Percentiles rank a stretch among this genome's conserved stretches.
These are phyloP conservation scores for Solidago caesia DNA, from an alignment of 129 eudicot species.

Conservation along the genomic window DNA sequence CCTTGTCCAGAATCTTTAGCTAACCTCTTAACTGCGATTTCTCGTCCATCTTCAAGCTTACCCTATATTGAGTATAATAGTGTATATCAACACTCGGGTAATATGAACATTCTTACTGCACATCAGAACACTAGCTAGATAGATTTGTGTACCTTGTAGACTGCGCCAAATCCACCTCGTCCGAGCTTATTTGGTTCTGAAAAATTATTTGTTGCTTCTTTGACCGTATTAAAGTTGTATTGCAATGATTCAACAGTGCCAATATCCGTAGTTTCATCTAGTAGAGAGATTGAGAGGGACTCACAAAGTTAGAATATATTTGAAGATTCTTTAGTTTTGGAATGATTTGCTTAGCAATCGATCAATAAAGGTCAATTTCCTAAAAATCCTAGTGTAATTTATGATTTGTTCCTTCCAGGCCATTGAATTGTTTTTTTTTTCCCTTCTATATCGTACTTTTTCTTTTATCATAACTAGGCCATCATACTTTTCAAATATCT, in stretches of 20 bases:
- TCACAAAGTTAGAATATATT: not conserved
- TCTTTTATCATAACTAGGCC: too few species aligned
- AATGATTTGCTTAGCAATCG: not conserved
- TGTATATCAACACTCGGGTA: not conserved
- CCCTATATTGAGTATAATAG: not conserved
- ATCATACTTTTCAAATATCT: too few species aligned
- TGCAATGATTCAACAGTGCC: not conserved
- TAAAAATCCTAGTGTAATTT: too few species aligned
- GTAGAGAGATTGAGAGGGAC: not conserved
- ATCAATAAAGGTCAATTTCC: not conserved
- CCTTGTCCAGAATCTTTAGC: not conserved
- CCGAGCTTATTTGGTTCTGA: not conserved
- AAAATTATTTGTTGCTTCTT: not conserved
- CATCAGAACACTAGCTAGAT: not conserved
- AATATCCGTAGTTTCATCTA: not conserved
- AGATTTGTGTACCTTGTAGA: not conserved
- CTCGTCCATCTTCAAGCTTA: not conserved
- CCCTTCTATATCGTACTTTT: too few species aligned
- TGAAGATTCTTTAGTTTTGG: not conserved
- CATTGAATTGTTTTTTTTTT: too few species aligned
- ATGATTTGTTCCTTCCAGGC: too few species aligned
- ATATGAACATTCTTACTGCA: not conserved
- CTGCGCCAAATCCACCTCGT: not conserved
- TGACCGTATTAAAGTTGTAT: not conserved
- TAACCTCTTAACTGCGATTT: not conserved